Evolutionary conservation across 2,329 filamentous ascomycete species (phyloP), one percentile per base, ranked within the genome.

Genomic region (Sarocladiaceae sp.): DNA sequence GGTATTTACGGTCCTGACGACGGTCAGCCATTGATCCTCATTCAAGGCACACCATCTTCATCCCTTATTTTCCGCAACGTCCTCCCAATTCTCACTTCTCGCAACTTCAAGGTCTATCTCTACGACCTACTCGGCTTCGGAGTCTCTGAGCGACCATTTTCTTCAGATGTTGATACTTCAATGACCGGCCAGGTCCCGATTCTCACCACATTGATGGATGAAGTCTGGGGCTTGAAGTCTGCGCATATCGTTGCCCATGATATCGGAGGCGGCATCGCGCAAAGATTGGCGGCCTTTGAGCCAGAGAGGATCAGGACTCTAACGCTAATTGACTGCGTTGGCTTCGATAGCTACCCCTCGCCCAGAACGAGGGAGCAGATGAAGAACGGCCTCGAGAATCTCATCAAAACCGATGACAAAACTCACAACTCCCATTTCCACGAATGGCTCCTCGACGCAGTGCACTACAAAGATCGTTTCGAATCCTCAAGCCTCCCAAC

Each of bases 1-100:
- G 62, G 62, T 13, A 49, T 64, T 22, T 58, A 61, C 22, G 64
- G 64, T 13, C 37, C 37, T 4, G 4, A 10, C 8, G 40, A 50
- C 0, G 61, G 61, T 8, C 52, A 58, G 1, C 64, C 62, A 6
- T 52, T 66, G 8, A 58, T 68, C 18, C 57, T 68, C 29, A 52
- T 67, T 15, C 66, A 68, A 35, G 65, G 65, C 40, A 68, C 65
- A 0, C 65, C 65, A 0, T 67, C 65, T 1, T 66, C 65, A 1
- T 68, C 65, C 2, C 60, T 67, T 1, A 67, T 68, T 3, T 68
- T 62, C 64, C 59, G 63, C n/a, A 60, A 61, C n/a, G 50, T 67
- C 3, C 20, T 61, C 11, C 63, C 64, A 0, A 47, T 49, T 1
- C 57, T 67, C 2, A 53, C 58, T 0, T n/a, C 50, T 2, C 36